A percentile compares a stretch with the other conserved stretches of the same genome.
phyloP scores from a whole-genome alignment of 2,329 filamentous ascomycete genomes.

The Sclerotiophoma versabilis region DNA sequence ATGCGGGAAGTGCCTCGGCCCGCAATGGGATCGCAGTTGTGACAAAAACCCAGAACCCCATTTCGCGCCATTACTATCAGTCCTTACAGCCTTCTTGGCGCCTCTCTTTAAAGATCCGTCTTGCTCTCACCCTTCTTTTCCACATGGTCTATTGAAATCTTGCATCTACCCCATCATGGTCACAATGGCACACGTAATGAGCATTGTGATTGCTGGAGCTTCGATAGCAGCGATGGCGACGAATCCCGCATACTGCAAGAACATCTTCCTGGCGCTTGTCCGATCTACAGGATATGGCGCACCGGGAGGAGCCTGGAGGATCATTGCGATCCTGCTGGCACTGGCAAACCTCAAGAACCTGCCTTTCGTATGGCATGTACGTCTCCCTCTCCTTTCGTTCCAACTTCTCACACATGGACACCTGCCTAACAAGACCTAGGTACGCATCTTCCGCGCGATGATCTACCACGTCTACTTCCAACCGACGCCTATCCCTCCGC shows the following conservation, averaged over 20 bases:
- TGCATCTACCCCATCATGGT: not conserved
- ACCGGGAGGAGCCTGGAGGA: conserved; percentile 46
- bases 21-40: not conserved
- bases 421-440: conserved; percentile 34
- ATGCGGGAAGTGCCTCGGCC: conserved; percentile 10
- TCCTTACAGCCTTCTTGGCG: conserved; percentile 2
- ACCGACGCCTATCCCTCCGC: conserved; percentile 55
- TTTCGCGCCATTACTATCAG: not conserved
- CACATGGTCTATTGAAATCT: not conserved
- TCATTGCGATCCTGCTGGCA: conserved; percentile 43
- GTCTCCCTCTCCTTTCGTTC: conserved; percentile 37
- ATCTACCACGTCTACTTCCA: conserved; percentile 57
- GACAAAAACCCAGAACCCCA: not conserved
- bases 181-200: conserved; percentile 28
- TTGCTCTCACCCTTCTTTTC: not conserved
- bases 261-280: conserved; percentile 1
- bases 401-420: not conserved
- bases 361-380: conserved; percentile 78
- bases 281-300: conserved; percentile 34
- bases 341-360: conserved; percentile 74
- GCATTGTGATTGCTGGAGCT: conserved; percentile 30
- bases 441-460: conserved; percentile 56
- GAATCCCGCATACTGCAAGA: conserved; percentile 10
- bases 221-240: conserved; percentile 15
- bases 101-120: not conserved